Conservation (phyloP, 2,329 filamentous ascomycete genomes). For the Diaporthe caulivora region DNA sequence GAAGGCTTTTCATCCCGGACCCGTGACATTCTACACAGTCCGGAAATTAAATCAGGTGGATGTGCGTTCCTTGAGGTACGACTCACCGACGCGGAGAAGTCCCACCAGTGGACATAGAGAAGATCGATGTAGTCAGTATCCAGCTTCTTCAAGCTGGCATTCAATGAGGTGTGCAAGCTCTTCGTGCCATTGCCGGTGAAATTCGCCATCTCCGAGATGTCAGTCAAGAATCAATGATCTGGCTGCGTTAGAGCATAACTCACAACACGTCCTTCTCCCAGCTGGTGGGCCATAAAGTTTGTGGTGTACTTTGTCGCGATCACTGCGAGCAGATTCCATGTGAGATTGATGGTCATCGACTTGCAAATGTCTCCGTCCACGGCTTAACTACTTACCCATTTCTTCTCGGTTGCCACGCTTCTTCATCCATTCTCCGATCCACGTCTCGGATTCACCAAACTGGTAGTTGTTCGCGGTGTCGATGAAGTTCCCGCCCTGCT, state of each 20-base stretch:
- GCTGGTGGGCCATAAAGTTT: conserved; percentile 61
- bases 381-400: conserved; percentile 59
- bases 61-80: no score
- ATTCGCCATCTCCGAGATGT: conserved; percentile 56
- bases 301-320: conserved; percentile 78
- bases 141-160: conserved; percentile 69
- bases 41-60: no score
- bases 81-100: conserved; percentile 59
- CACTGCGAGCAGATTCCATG: conserved; percentile 54
- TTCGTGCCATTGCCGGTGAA: conserved; percentile 72
- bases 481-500: conserved; percentile 78
- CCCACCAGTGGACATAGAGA: conserved; percentile 69
- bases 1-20: not conserved
- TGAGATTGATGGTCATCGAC: not conserved
- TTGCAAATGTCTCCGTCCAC: not conserved
- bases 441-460: conserved; percentile 68
- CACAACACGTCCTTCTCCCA: conserved; percentile 52
- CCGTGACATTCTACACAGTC: no score
- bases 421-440: conserved; percentile 80
- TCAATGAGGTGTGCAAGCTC: conserved; percentile 67
- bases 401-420: conserved; percentile 73
- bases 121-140: conserved; percentile 79
- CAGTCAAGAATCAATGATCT: not conserved
- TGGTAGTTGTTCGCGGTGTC: conserved; percentile 80
- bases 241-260: not conserved